phyloP scores from a whole-genome alignment of 1,139 yeast species.

The Suhomyces taliae region DNA sequence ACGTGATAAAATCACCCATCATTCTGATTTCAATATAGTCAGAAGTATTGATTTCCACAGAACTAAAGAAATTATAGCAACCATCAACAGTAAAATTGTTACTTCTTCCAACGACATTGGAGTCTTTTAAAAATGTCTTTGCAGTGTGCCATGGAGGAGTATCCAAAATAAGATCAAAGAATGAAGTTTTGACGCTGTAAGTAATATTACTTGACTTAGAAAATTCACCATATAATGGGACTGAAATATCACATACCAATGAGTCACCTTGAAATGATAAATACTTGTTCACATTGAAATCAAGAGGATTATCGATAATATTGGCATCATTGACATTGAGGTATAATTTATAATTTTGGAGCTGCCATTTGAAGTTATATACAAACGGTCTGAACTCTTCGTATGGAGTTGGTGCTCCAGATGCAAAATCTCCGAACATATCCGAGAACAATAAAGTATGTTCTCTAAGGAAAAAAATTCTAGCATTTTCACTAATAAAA shows the following conservation, averaged over 20 bases:
- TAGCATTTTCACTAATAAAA: conserved; percentile 52
- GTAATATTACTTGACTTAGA: conserved; percentile 56
- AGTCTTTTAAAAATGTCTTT: conserved; percentile 63
- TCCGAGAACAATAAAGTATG: conserved; percentile 78
- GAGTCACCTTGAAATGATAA: conserved; percentile 69
- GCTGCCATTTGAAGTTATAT: conserved; percentile 62
- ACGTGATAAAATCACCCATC: conserved; percentile 62
- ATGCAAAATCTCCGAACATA: conserved; percentile 69
- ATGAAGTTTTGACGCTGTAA: conserved; percentile 57
- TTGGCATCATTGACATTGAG: conserved; percentile 84
- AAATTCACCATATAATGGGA: conserved; percentile 66
- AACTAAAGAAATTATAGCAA: conserved; percentile 59
- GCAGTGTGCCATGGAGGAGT: conserved; percentile 94
- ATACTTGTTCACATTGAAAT: conserved; percentile 75
- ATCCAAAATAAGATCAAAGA: conserved; percentile 61
- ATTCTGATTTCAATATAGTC: conserved; percentile 70
- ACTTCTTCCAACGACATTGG: conserved; percentile 63
- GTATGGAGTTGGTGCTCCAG: conserved; percentile 73
- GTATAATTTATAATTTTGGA: conserved; percentile 56
- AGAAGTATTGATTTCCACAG: conserved; percentile 62
- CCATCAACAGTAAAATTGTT: conserved; percentile 63
- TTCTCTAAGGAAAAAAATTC: conserved; percentile 74
- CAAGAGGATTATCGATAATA: conserved; percentile 85
- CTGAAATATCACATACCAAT: conserved; percentile 44
- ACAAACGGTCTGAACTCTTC: conserved; percentile 72